These are phyloP conservation scores for Podaxis pistillaris DNA, from an alignment of 768 basidiomycete species.

Conservation along the genomic window DNA sequence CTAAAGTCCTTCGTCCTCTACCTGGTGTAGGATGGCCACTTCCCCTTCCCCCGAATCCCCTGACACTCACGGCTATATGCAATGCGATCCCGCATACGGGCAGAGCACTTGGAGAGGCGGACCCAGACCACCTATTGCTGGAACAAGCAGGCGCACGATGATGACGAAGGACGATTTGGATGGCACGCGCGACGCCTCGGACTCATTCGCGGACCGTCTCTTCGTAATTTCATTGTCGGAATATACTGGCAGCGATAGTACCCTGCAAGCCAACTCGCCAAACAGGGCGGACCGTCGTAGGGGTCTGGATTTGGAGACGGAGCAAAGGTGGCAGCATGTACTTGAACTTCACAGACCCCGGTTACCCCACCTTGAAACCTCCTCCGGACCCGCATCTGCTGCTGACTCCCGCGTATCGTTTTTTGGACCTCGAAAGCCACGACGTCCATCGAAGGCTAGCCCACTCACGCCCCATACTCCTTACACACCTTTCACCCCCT, in stretches of 20 bases:
- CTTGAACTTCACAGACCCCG: not conserved
- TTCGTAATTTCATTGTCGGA: not conserved
- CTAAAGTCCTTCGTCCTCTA: not conserved
- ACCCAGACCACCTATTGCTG: slow-evolving; percentile 5
- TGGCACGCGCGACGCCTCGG: not conserved
- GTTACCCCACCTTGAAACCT: not conserved
- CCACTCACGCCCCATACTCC: slow-evolving; percentile 9
- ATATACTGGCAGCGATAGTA: not conserved
- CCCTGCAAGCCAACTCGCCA: not conserved
- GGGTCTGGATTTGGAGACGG: slow-evolving; percentile 9
- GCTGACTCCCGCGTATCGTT: slow-evolving; percentile 8
- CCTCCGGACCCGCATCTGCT: not conserved
- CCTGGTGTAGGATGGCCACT: slow-evolving; percentile 1
- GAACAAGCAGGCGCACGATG: not conserved
- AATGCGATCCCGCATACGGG: not conserved
- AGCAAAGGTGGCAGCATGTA: slow-evolving; percentile 4
- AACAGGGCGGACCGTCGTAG: slow-evolving; percentile 2
- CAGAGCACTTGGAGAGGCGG: slow-evolving; percentile 9
- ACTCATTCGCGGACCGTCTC: not conserved
- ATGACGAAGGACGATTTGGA: slow-evolving; percentile 8
- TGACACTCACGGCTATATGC: not conserved
- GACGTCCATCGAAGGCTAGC: not conserved
- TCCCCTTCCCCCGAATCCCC: not conserved
- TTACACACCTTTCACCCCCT: slow-evolving; percentile 9
- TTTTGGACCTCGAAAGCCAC: slow-evolving; percentile 13